A percentile compares a stretch with the other conserved stretches of the same genome.
Evolutionary conservation across 805 yeast genomes (phyloP).

Genomic region (Saturnispora kantuleensis): DNA sequence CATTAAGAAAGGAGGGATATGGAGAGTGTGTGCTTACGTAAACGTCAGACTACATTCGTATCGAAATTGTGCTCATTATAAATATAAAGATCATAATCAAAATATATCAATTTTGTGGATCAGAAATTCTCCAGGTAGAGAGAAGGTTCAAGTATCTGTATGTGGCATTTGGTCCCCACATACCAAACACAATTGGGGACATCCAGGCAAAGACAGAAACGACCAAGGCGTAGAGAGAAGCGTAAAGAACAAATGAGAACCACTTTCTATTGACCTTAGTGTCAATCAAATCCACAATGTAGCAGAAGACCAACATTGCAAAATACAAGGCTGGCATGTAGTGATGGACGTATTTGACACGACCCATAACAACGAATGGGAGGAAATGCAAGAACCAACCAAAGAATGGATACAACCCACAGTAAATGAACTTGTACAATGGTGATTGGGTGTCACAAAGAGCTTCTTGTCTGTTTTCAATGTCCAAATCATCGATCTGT

Average conservation of each 20-base stretch:
- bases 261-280: slow-evolving; percentile 16
- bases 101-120: background rate
- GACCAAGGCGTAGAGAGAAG: slow-evolving; percentile 38
- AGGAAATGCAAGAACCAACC: slow-evolving; percentile 86
- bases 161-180: slow-evolving; percentile 46
- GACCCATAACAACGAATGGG: slow-evolving; percentile 88
- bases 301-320: slow-evolving; percentile 72
- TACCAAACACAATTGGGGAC: slow-evolving; percentile 71
- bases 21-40: background rate
- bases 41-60: background rate
- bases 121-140: slow-evolving; percentile 40
- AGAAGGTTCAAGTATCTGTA: slow-evolving; percentile 46
- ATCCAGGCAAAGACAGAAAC: slow-evolving; percentile 50
- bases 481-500: slow-evolving; percentile 52
- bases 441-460: slow-evolving; percentile 7
- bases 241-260: slow-evolving; percentile 30
- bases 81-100: background rate
- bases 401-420: slow-evolving; percentile 75
- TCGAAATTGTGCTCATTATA: background rate
- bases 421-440: slow-evolving; percentile 34
- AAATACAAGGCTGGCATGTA: slow-evolving; percentile 92
- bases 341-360: slow-evolving; percentile 95
- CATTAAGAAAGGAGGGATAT: slow-evolving; percentile 10
- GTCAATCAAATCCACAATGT: slow-evolving; percentile 38
- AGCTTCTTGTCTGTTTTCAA: slow-evolving; percentile 12